Percentiles rank a stretch among this genome's conserved stretches.
Conservation (phyloP, 148 eudicot species). For the Rhododendron henanense region DNA sequence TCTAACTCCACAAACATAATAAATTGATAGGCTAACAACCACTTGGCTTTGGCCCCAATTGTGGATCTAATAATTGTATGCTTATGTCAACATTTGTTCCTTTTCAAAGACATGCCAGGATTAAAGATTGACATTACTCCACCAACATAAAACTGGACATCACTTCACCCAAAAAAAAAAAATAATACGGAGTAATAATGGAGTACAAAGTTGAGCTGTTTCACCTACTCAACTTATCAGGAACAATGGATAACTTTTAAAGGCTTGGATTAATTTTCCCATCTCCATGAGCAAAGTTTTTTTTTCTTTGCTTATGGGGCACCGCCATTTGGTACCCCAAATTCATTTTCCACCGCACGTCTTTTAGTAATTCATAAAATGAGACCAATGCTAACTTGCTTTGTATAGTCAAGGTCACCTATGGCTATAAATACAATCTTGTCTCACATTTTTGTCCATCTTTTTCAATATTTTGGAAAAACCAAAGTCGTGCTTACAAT, state of each 20-base stretch:
- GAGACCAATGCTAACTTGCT: too few species aligned
- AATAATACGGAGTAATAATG: background rate
- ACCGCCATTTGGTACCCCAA: too few species aligned
- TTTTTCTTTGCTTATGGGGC: too few species aligned
- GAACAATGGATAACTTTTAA: background rate
- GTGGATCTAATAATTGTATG: conserved; percentile 1
- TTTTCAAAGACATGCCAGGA: conserved; percentile 1
- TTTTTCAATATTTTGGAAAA: too few species aligned
- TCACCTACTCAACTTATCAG: conserved; percentile 13
- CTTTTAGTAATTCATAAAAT: too few species aligned
- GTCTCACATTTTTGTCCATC: too few species aligned
- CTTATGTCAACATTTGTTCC: conserved; percentile 1
- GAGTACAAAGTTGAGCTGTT: conserved; percentile 6
- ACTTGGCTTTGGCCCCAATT: conserved; percentile 13
- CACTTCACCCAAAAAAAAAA: background rate
- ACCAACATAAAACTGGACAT: conserved; percentile 2
- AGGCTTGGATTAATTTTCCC: background rate
- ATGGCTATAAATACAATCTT: too few species aligned
- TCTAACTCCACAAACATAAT: background rate
- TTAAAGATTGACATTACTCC: background rate
- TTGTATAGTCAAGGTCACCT: too few species aligned
- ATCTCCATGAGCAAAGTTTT: background rate
- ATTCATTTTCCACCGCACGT: too few species aligned
- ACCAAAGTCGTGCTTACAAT: too few species aligned
- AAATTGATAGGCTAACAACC: conserved; percentile 9